A percentile compares a stretch with the other conserved stretches of the same genome.
phyloP scores from a whole-genome alignment of 2,329 filamentous ascomycete genomes.

The Calonectria henricotiae region DNA sequence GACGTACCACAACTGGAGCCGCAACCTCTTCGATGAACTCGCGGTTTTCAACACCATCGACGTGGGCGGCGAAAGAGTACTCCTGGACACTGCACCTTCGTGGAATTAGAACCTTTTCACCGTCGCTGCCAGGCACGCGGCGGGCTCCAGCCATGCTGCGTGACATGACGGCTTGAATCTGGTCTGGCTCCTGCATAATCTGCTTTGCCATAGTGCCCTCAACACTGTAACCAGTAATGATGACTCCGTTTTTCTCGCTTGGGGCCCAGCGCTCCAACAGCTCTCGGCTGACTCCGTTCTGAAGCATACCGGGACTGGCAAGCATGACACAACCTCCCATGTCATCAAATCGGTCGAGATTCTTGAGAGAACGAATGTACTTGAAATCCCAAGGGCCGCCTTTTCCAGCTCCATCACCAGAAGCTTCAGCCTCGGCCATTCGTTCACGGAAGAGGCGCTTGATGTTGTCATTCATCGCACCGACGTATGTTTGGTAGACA shows the following conservation, averaged over 20 bases:
- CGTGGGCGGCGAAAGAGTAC: constrained; percentile 95
- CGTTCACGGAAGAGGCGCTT: constrained; percentile 94
- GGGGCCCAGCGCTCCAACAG: constrained; percentile 96
- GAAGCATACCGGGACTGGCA: constrained; percentile 97
- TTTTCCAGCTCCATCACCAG: constrained; percentile 81
- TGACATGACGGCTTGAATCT: constrained; percentile 95
- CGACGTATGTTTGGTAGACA: constrained; percentile 98
- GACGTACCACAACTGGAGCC: constrained; percentile 91
- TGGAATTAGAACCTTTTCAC: constrained; percentile 93
- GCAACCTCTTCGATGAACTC: constrained; percentile 97
- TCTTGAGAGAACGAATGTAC: constrained; percentile 92
- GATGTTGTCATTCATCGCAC: constrained; percentile 99
- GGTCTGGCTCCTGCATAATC: constrained; percentile 94
- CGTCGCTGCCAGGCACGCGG: constrained; percentile 76
- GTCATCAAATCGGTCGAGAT: constrained; percentile 95
- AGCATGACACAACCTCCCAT: constrained; percentile 97
- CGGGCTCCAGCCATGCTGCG: constrained; percentile 77
- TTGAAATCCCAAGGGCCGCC: constrained; percentile 98
- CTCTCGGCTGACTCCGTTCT: constrained; percentile 95
- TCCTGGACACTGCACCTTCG: constrained; percentile 94
- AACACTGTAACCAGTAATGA: constrained; percentile 98
- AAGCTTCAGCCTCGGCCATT: constrained; percentile 90
- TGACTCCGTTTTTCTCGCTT: constrained; percentile 96
- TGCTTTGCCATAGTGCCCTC: constrained; percentile 99
- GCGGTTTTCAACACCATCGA: constrained; percentile 95